phyloP scores from a whole-genome alignment of 768 basidiomycete genomes.

The Chiua virens region DNA sequence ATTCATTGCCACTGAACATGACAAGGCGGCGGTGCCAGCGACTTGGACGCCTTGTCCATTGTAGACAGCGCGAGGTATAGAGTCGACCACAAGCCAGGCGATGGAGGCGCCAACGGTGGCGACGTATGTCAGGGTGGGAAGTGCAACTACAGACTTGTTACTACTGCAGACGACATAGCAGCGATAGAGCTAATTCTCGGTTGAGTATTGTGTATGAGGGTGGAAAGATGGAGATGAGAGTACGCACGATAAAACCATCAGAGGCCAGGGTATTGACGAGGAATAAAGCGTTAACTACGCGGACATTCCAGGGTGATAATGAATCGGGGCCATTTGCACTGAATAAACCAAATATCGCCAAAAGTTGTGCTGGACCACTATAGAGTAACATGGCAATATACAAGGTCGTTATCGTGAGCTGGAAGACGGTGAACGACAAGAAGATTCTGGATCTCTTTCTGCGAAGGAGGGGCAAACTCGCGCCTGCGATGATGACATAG shows the following conservation, averaged over 20 bases:
- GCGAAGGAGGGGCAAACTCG: conserved; percentile 13
- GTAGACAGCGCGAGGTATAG: conserved; percentile 16
- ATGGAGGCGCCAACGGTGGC: conserved; percentile 14
- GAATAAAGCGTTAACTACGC: conserved; percentile 10
- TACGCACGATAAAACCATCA: conserved; percentile 22
- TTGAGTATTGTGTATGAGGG: background rate
- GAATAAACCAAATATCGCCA: conserved; percentile 8
- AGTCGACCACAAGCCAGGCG: conserved; percentile 14
- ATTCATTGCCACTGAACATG: conserved; percentile 17
- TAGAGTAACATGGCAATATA: conserved; percentile 22
- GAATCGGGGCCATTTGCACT: conserved; percentile 8
- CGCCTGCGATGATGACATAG: conserved; percentile 12
- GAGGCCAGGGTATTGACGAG: conserved; percentile 20
- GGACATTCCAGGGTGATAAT: conserved; percentile 15
- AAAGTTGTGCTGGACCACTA: conserved; percentile 12
- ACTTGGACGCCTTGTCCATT: conserved; percentile 14
- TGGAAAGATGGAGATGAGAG: too few species aligned
- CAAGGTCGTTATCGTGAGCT: conserved; percentile 17
- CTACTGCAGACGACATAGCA: conserved; percentile 22
- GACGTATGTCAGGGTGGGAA: conserved; percentile 14
- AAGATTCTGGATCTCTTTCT: conserved; percentile 18
- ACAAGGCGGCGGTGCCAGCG: conserved; percentile 11
- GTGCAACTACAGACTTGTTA: background rate
- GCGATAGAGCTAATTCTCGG: conserved; percentile 14
- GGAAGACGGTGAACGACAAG: conserved; percentile 6